phyloP scores from a whole-genome alignment of 2,329 filamentous ascomycete genomes.

The Diaporthe ampelina region DNA sequence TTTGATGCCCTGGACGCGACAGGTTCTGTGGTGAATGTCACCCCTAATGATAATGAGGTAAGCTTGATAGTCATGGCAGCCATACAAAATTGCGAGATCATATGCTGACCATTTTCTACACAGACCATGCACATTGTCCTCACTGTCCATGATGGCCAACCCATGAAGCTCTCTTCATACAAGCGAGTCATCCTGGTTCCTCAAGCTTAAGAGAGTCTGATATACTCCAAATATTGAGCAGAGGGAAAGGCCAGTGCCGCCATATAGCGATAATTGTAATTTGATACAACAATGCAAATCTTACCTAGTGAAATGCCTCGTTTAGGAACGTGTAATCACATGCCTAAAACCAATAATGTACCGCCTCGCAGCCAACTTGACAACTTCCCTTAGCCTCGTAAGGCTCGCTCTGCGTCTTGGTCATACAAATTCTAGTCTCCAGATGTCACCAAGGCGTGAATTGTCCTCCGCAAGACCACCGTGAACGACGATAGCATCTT shows the following conservation, averaged over 20 bases:
- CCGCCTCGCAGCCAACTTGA: too few species aligned
- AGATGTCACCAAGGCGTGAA: constrained; percentile 4
- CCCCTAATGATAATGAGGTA: constrained; percentile 26
- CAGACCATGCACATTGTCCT: constrained; percentile 33
- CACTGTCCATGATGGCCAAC: constrained; percentile 17
- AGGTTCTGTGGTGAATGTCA: constrained; percentile 27
- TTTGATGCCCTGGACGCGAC: neutral
- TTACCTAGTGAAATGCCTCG: neutral
- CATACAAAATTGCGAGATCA: neutral
- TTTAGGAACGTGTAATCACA: neutral
- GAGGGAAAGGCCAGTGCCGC: too few species aligned
- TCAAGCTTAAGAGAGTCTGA: neutral
- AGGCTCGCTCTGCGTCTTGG: neutral
- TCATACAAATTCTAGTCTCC: neutral
- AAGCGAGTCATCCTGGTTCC: constrained; percentile 7
- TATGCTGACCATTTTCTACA: neutral
- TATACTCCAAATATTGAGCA: neutral
- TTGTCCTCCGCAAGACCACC: constrained; percentile 17
- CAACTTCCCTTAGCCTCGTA: neutral
- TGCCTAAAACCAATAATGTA: too few species aligned
- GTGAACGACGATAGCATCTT: neutral
- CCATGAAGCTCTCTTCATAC: constrained; percentile 25
- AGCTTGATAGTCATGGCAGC: neutral
- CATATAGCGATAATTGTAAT: neutral
- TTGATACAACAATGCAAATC: neutral